Conservation (phyloP, 495 filamentous ascomycete genomes). For the Pseudoneurospora amorphoporcata region DNA sequence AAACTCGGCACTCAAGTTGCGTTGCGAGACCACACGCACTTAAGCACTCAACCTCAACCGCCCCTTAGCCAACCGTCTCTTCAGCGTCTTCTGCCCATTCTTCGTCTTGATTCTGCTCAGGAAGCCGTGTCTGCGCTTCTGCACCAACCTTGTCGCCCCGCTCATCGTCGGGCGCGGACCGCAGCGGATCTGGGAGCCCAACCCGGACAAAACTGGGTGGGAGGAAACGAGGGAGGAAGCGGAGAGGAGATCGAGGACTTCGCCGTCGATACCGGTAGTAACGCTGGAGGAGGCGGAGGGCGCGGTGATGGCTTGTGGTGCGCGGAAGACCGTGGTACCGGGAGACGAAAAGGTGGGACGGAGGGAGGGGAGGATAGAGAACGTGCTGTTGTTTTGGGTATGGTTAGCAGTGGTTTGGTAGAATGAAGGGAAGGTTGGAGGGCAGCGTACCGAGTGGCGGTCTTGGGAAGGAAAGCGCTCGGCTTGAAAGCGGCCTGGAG, state of each 20-base stretch:
- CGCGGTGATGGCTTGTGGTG: slow-evolving; percentile 4
- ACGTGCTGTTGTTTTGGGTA: slow-evolving; percentile 15
- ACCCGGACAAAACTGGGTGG: slow-evolving; percentile 9
- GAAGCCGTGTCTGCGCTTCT: slow-evolving; percentile 39
- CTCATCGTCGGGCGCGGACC: slow-evolving; percentile 37
- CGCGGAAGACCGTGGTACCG: slow-evolving; percentile 21
- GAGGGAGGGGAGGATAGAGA: slow-evolving; percentile 30
- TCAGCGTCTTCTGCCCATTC: slow-evolving; percentile 30
- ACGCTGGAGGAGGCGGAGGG: background rate
- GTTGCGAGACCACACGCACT: no score
- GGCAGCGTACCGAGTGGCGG: slow-evolving; percentile 7
- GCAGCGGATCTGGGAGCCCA: slow-evolving; percentile 31
- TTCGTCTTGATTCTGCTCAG: slow-evolving; percentile 28
- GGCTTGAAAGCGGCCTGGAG: slow-evolving; percentile 15
- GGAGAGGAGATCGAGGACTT: slow-evolving; percentile 26
- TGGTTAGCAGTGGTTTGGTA: background rate
- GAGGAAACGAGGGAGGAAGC: slow-evolving; percentile 21
- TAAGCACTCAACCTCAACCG: slow-evolving; percentile 25
- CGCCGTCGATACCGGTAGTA: background rate
- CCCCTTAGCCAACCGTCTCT: slow-evolving; percentile 30
- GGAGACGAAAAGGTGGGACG: slow-evolving; percentile 20
- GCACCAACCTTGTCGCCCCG: slow-evolving; percentile 30
- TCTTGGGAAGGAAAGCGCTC: background rate
- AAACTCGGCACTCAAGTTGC: no score
- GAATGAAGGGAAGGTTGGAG: background rate